A percentile compares a stretch with the other conserved stretches of the same genome.
Conservation (phyloP, 2,329 filamentous ascomycete genomes). For the Grosmannia clavigera region DNA sequence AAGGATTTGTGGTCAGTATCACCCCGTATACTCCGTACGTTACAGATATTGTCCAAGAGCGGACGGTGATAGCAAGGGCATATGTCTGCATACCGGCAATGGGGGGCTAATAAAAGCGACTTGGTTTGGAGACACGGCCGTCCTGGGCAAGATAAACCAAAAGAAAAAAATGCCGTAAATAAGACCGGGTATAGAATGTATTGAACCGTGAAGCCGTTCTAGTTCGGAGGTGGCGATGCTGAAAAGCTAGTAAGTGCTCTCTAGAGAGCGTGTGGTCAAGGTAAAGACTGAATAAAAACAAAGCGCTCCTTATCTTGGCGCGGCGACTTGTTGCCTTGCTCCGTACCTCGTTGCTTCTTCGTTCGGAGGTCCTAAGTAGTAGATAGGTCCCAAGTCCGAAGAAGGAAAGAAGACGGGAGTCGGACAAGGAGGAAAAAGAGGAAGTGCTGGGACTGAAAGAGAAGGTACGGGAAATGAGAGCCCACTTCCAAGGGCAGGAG, state of each 20-base stretch:
- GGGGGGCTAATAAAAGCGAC: not conserved
- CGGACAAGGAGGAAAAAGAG: not conserved
- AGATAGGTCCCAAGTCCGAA: slow-evolving; percentile 5
- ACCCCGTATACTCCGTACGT: too few relatives aligned
- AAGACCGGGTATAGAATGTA: not conserved
- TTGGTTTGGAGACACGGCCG: not conserved
- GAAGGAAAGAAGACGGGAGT: not conserved
- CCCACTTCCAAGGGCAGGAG: not conserved
- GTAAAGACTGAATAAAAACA: not conserved
- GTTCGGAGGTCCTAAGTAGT: not conserved
- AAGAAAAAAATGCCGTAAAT: not conserved
- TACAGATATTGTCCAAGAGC: too few relatives aligned
- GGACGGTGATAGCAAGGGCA: too few relatives aligned
- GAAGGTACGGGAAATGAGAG: not conserved
- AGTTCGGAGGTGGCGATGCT: not conserved
- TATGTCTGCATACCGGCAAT: not conserved
- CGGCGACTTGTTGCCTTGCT: not conserved
- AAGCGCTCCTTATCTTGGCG: not conserved
- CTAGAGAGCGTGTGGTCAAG: not conserved
- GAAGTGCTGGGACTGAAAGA: not conserved
- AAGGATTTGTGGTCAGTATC: not conserved
- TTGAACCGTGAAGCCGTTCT: not conserved
- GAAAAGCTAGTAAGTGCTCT: not conserved
- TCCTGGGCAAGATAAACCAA: not conserved
- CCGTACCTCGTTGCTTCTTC: not conserved